Evolutionary conservation across 2,329 filamentous ascomycete genomes (phyloP).

Genomic region (Hypoxylon sp.): DNA sequence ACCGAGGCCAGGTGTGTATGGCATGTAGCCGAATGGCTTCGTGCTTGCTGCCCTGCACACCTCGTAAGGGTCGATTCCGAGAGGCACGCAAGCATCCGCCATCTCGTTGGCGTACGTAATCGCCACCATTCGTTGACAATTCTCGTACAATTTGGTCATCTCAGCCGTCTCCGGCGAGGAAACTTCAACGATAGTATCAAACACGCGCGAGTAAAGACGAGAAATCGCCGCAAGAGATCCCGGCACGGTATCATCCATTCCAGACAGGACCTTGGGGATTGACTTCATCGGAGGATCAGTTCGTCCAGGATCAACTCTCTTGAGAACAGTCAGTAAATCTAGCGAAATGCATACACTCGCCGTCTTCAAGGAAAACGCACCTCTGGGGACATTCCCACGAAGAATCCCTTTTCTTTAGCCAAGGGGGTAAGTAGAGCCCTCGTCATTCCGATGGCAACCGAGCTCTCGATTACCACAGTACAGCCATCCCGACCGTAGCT

Average conservation of each 20-base stretch:
- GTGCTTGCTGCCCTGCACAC: slow-evolving; percentile 58
- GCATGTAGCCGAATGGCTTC: slow-evolving; percentile 63
- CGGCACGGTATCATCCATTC: slow-evolving; percentile 56
- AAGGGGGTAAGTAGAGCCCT: slow-evolving; percentile 58
- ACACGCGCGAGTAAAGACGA: slow-evolving; percentile 56
- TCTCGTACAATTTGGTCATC: slow-evolving; percentile 67
- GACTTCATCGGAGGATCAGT: slow-evolving; percentile 49
- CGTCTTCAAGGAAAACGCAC: no score
- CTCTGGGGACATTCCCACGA: slow-evolving; percentile 61
- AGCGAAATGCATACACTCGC: background rate
- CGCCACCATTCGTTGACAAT: slow-evolving; percentile 64
- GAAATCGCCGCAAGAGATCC: slow-evolving; percentile 56
- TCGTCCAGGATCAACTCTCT: slow-evolving; percentile 61
- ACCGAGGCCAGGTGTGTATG: slow-evolving; percentile 57
- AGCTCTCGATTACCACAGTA: slow-evolving; percentile 62
- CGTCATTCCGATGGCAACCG: slow-evolving; percentile 64
- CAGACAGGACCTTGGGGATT: slow-evolving; percentile 64
- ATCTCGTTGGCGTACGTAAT: slow-evolving; percentile 66
- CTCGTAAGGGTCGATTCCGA: slow-evolving; percentile 60
- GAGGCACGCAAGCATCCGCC: slow-evolving; percentile 58
- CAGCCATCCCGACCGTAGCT: slow-evolving; percentile 54
- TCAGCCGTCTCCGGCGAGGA: slow-evolving; percentile 63
- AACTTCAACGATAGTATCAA: slow-evolving; percentile 58
- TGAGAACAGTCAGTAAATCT: slow-evolving; percentile 8
- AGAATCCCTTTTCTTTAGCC: slow-evolving; percentile 52